phyloP scores from a whole-genome alignment of 495 filamentous ascomycete genomes.

The Echria macrotheca region DNA sequence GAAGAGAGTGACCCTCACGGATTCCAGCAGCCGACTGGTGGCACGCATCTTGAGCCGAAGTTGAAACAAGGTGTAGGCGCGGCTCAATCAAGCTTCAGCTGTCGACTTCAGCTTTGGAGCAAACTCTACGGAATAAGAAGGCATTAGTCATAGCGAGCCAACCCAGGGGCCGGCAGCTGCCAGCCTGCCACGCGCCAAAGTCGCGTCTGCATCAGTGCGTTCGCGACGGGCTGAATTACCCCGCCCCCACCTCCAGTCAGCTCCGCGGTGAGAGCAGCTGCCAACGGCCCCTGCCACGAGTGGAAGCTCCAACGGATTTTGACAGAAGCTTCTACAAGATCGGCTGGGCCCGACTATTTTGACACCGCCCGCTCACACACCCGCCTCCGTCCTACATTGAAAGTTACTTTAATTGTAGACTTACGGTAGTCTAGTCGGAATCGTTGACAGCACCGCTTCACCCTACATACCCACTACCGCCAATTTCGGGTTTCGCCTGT shows the following conservation, averaged over 20 bases:
- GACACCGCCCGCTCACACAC: not conserved
- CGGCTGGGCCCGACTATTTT: constrained; percentile 1
- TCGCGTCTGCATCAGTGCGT: too few relatives aligned
- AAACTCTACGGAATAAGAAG: too few relatives aligned
- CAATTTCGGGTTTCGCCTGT: too few relatives aligned
- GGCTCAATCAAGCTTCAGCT: not conserved
- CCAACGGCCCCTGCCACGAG: too few relatives aligned
- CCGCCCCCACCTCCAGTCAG: constrained; percentile 16
- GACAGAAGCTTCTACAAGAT: constrained; percentile 17
- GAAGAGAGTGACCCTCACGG: constrained; percentile 73
- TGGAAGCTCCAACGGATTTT: constrained; percentile 17
- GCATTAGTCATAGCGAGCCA: not conserved
- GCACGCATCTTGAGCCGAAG: constrained; percentile 29
- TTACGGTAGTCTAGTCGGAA: too few relatives aligned
- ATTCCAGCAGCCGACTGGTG: constrained; percentile 44
- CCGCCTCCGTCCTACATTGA: too few relatives aligned
- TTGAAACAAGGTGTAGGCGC: not conserved
- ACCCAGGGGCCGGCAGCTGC: too few relatives aligned
- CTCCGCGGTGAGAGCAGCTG: not conserved
- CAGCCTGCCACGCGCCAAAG: too few relatives aligned
- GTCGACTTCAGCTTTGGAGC: too few relatives aligned
- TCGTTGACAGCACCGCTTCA: too few relatives aligned
- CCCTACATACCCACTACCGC: too few relatives aligned
- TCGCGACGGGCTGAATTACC: constrained; percentile 4
- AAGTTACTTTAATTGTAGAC: too few relatives aligned